Evolutionary conservation across 83 land plant genomes (phyloP), one percentile per base, ranked within the genome.

Genomic region (Thuja plicata): DNA sequence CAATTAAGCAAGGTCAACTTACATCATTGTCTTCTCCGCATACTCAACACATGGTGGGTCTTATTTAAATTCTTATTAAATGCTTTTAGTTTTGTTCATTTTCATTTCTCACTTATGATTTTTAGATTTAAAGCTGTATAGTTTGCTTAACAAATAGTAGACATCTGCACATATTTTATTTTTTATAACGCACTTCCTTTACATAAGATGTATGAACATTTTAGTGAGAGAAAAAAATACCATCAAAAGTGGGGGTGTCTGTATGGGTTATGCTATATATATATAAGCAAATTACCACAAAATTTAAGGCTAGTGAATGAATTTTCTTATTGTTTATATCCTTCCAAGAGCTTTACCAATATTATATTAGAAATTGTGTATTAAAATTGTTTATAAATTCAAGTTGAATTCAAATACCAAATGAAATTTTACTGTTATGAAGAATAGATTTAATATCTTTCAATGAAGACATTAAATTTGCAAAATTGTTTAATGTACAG

Each of bases 1-100:
- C 94, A 13, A 91, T 92, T 32, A 91, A 92, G 84, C 78, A n/a
- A n/a, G 92, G n/a, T 92, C 94, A 27, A 92, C 94, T 27, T 88
- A 92, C 87, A 93, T 94, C 40, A 94, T 94, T 77, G 93, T 93
- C 41, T 89, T 94, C 9, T 86, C 95, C n/a, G 92, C 96, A 50
- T 94, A 94, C 70, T 94, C 96, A 19, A 92, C 96, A 10, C 90
- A 87, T 78, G 91, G 92, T 88, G 88, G 87, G 90, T 50, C 74
- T n/a, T 66, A 10, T 71, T 71, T 9, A n/a, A 16, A 71, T 27
- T 35, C 16, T 34, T 71, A 6, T 76, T 35, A n/a, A 35, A 76
- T 76, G 13, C 13, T 35, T 71, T 30, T 6, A 10, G 12, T 35
- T 32, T 8, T 76, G 2, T 35, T 76, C 3, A 3, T 76, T 76